phyloP scores from a whole-genome alignment of 805 yeast genomes.

The Candida tibetensis region DNA sequence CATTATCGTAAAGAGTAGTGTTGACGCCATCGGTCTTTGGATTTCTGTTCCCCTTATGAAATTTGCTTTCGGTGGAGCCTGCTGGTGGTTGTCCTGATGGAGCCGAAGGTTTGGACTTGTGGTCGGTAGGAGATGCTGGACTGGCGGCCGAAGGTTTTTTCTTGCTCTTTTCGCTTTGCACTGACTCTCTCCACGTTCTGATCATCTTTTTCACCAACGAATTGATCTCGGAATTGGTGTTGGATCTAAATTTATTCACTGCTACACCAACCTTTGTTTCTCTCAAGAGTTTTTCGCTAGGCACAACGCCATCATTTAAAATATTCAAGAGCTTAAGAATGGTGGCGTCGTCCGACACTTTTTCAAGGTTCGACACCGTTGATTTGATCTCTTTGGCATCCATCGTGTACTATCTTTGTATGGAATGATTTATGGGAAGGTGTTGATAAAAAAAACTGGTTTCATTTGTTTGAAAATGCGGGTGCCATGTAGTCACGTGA shows the following conservation, averaged over 20 bases:
- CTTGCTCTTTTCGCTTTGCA: conserved; percentile 58
- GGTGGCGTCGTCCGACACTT: conserved; percentile 59
- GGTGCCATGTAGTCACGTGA: no score
- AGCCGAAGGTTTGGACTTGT: neutral
- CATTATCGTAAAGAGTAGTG: conserved; percentile 64
- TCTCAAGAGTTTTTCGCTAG: conserved; percentile 81
- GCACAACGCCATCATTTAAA: conserved; percentile 69
- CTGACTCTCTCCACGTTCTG: conserved; percentile 85
- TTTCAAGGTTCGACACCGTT: conserved; percentile 70
- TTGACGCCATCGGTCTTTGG: conserved; percentile 79
- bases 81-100: conserved; percentile 3
- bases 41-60: conserved; percentile 59
- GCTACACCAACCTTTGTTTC: conserved; percentile 97
- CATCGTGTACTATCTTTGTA: conserved; percentile 36
- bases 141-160: conserved; percentile 20
- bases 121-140: neutral
- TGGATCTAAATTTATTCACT: conserved; percentile 81
- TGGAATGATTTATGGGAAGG: neutral
- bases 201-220: conserved; percentile 78
- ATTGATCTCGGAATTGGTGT: conserved; percentile 63
- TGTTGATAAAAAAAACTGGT: neutral
- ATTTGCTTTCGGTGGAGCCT: conserved; percentile 36
- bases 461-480: no score
- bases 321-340: conserved; percentile 63
- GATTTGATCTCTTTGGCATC: conserved; percentile 71